These are phyloP conservation scores for Tricholoma matsutake DNA, from an alignment of 768 basidiomycete species.

Conservation along the genomic window DNA sequence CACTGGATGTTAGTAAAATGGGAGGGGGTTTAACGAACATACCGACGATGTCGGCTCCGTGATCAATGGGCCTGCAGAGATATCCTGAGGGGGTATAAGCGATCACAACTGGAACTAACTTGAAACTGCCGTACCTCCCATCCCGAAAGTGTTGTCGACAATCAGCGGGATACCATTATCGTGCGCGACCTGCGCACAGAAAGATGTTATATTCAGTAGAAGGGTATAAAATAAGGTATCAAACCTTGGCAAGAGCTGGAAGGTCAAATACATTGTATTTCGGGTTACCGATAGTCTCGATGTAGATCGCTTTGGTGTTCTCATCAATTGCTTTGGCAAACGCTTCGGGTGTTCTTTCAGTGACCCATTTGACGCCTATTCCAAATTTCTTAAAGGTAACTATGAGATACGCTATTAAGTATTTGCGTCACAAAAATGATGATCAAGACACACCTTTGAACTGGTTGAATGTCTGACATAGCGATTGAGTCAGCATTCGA, in stretches of 20 bases:
- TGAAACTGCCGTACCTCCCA: constrained; percentile 45
- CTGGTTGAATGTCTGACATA: constrained; percentile 63
- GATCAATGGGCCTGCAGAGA: constrained; percentile 63
- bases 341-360: constrained; percentile 48
- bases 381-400: constrained; percentile 69
- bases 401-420: constrained; percentile 16
- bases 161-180: constrained; percentile 70
- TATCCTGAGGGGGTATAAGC: constrained; percentile 36
- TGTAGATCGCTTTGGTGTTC: constrained; percentile 72
- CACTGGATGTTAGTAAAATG: not conserved
- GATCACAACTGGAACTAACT: constrained; percentile 12
- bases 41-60: constrained; percentile 77
- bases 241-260: constrained; percentile 64
- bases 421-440: constrained; percentile 6
- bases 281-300: constrained; percentile 81
- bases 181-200: constrained; percentile 57
- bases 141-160: constrained; percentile 79
- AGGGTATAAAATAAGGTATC: not conserved
- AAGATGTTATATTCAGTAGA: not conserved
- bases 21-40: constrained; percentile 11
- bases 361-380: constrained; percentile 64
- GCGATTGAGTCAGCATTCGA: not conserved
- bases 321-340: constrained; percentile 71
- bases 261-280: constrained; percentile 67
- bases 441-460: constrained; percentile 46